These are phyloP conservation scores for Paecilomyces formosus DNA, from an alignment of 2,329 filamentous ascomycete species.

Conservation along the genomic window DNA sequence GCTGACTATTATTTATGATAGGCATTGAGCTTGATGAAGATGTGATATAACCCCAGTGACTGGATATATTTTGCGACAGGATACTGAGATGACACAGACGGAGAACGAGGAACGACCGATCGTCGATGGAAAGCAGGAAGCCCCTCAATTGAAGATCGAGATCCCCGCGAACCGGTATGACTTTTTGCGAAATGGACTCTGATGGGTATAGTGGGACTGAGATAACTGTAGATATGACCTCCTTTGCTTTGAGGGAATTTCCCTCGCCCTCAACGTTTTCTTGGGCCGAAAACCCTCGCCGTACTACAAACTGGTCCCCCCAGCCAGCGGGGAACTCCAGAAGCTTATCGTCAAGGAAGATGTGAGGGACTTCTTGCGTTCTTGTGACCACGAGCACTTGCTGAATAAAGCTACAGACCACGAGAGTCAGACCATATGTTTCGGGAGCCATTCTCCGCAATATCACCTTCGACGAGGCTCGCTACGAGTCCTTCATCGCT, in stretches of 20 bases:
- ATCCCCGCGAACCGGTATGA: conserved; percentile 87
- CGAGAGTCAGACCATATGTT: conserved; percentile 75
- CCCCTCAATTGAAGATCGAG: conserved; percentile 93
- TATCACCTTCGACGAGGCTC: conserved; percentile 81
- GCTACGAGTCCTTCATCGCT: conserved; percentile 95
- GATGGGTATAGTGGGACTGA: conserved; percentile 12
- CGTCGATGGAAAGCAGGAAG: conserved; percentile 72
- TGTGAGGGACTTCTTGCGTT: conserved; percentile 30
- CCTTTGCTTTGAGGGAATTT: conserved; percentile 95
- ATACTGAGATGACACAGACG: conserved; percentile 42
- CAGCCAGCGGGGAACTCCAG: conserved; percentile 65
- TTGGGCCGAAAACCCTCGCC: conserved; percentile 66
- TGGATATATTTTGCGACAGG: conserved; percentile 13
- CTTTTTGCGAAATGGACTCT: not conserved
- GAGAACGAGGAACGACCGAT: conserved; percentile 66
- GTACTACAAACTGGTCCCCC: conserved; percentile 68
- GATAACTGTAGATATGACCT: conserved; percentile 59
- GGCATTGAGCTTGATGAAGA: conserved; percentile 95
- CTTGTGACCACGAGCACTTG: not conserved
- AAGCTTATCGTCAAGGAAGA: conserved; percentile 71
- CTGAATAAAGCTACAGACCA: conserved; percentile 44
- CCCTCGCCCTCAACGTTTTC: conserved; percentile 94
- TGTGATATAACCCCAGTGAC: conserved; percentile 25
- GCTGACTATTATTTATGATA: conserved; percentile 25
- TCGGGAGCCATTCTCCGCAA: conserved; percentile 84